Evolutionary conservation across 2,329 filamentous ascomycete species (phyloP).

Genomic region (Penicillium sp.): DNA sequence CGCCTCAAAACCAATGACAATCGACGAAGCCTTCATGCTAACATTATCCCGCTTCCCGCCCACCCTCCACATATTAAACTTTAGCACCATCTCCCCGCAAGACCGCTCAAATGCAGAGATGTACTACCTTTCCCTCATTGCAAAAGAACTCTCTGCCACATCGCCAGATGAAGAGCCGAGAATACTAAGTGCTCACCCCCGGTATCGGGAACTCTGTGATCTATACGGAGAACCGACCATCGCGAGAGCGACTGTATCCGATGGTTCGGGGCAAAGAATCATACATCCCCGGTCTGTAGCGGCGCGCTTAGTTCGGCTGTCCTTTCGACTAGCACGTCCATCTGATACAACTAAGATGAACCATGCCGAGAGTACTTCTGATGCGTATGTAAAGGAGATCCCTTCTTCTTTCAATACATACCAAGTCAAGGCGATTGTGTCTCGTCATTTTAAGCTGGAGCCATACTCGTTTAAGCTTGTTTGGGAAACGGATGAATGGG

Average conservation of each 20-base stretch:
- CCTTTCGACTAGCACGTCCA: slow-evolving; percentile 48
- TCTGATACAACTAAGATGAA: no score
- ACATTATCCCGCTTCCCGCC: slow-evolving; percentile 66
- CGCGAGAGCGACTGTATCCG: slow-evolving; percentile 45
- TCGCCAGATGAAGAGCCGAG: slow-evolving; percentile 42
- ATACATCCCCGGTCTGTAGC: slow-evolving; percentile 73
- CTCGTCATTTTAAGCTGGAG: slow-evolving; percentile 59
- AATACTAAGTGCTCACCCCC: slow-evolving; percentile 60
- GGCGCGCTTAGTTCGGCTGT: slow-evolving; percentile 61
- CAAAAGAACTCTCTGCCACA: slow-evolving; percentile 57
- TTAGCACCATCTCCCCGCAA: slow-evolving; percentile 57
- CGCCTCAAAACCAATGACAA: slow-evolving; percentile 41
- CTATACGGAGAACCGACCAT: slow-evolving; percentile 68
- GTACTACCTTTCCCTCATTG: slow-evolving; percentile 85
- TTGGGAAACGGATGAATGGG: slow-evolving; percentile 89
- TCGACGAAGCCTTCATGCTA: slow-evolving; percentile 84
- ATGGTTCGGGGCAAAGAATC: slow-evolving; percentile 31
- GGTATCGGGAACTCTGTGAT: slow-evolving; percentile 67
- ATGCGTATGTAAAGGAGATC: slow-evolving; percentile 49
- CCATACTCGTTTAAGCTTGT: slow-evolving; percentile 63
- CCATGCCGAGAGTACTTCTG: slow-evolving; percentile 2
- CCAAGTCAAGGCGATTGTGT: slow-evolving; percentile 70
- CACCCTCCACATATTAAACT: slow-evolving; percentile 56
- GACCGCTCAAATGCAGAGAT: slow-evolving; percentile 85
- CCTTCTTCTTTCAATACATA: slow-evolving; percentile 77